phyloP scores from a whole-genome alignment of 2,329 filamentous ascomycete species.

The Corniculantispora saksenae region DNA sequence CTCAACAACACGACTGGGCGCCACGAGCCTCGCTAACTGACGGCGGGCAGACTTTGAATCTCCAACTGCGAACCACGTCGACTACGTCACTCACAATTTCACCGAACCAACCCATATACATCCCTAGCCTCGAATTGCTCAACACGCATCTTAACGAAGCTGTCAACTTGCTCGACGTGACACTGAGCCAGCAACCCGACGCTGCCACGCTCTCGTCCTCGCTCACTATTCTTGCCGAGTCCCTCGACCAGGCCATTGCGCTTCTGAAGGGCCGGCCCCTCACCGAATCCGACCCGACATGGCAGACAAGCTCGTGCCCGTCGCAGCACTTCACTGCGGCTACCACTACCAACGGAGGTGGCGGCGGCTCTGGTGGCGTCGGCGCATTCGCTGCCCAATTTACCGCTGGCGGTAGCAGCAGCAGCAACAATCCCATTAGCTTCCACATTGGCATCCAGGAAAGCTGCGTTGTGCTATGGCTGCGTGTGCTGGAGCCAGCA shows the following conservation, averaged over 20 bases:
- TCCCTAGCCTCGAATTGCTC: constrained; percentile 71
- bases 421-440: constrained; percentile 65
- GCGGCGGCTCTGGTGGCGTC: constrained; percentile 8
- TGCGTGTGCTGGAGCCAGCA: constrained; percentile 70
- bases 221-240: constrained; percentile 56
- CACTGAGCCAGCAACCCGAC: constrained; percentile 56
- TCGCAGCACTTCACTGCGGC: constrained; percentile 45
- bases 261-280: constrained; percentile 57
- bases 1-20: not conserved
- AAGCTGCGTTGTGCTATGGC: constrained; percentile 66
- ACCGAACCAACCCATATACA: constrained; percentile 51
- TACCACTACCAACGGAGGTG: constrained; percentile 48
- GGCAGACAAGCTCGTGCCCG: constrained; percentile 47
- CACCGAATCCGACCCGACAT: constrained; percentile 41
- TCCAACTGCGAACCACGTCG: constrained; percentile 71
- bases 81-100: constrained; percentile 51
- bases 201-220: constrained; percentile 58
- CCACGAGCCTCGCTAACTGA: constrained; percentile 5
- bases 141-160: constrained; percentile 79
- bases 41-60: constrained; percentile 65
- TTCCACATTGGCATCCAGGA: constrained; percentile 73
- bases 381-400: constrained; percentile 50
- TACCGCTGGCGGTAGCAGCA: constrained; percentile 28
- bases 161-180: constrained; percentile 79
- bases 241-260: constrained; percentile 52